phyloP scores from a whole-genome alignment of 768 basidiomycete species.

The Leccinum fibrillosum region DNA sequence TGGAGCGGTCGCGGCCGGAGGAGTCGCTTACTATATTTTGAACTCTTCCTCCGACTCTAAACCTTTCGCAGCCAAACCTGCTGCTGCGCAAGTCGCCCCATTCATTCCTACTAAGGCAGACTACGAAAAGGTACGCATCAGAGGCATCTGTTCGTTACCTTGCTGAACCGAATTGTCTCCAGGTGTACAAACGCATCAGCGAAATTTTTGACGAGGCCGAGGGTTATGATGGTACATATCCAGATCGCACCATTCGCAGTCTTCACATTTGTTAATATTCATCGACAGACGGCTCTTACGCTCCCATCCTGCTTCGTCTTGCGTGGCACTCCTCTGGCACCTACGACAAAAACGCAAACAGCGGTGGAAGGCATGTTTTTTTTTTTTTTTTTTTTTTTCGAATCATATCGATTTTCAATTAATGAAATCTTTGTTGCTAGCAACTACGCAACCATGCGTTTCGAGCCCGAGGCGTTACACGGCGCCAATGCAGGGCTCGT shows the following conservation, averaged over 20 bases:
- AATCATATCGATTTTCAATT: neutral
- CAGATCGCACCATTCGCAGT: neutral
- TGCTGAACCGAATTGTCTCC: neutral
- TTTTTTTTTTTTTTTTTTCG: neutral
- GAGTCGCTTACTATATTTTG: conserved; percentile 62
- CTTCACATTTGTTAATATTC: neutral
- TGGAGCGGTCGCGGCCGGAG: conserved; percentile 58
- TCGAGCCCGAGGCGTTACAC: conserved; percentile 83
- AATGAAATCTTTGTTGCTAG: conserved; percentile 34
- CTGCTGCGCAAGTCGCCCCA: conserved; percentile 58
- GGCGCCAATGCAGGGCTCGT: conserved; percentile 81
- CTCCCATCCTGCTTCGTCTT: conserved; percentile 82
- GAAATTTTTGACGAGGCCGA: conserved; percentile 67
- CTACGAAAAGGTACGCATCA: conserved; percentile 71
- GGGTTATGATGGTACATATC: conserved; percentile 72
- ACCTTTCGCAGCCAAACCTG: conserved; percentile 56
- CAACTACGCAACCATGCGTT: conserved; percentile 99
- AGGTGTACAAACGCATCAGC: conserved; percentile 92
- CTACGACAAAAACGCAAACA: conserved; percentile 74
- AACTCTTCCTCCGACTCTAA: conserved; percentile 44
- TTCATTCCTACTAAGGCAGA: conserved; percentile 79
- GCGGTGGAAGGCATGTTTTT: conserved; percentile 69
- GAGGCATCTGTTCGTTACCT: neutral
- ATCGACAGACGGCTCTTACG: conserved; percentile 77
- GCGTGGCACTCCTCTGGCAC: conserved; percentile 96